Evolutionary conservation across 148 eudicot species (phyloP), one percentile per base, ranked within the genome.

Genomic region (Selenicereus undatus): DNA sequence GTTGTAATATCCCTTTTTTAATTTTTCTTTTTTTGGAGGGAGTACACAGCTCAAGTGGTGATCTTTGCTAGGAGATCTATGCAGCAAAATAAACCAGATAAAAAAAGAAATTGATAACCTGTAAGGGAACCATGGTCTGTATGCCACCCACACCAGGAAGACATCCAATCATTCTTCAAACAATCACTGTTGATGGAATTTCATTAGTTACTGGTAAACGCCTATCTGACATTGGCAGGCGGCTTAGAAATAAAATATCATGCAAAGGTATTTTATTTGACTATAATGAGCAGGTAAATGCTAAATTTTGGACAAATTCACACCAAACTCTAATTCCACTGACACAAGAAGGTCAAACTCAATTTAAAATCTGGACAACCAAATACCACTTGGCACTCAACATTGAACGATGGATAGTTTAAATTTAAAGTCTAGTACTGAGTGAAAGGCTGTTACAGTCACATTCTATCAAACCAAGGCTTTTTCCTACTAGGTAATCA

Each of bases 121-220:
- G 99, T 95, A 27, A 95, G 93, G 77, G 97, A 93, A 82, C 98
- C 99, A 80, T 93, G 99, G 81, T 95, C 99, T 45, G 97, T 95
- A 85, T 95, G 97, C 99, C 99, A 95, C 74, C 99, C 97, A 45
- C 99, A 95, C 99, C 99, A 95, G 78, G 99, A 95, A 74, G 97
- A 92, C 91, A 90, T 89, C 82, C 84, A 76, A 48, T 86, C 83
- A 76, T 89, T 89, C 80, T 85, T 88, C 50, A 75, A 75, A 81
- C 36, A 27, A 73, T 82, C 79, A 79, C 97, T 93, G 91, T 85
- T 77, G 81, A 68, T 29, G 54, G 30, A 74, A 77, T 68, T 79
- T 36, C 26, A 66, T 81, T 68, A 78, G 83, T 26, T 0, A 50
- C 58, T 27, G 13, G 13, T 50, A 75, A 71, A 62, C 24, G 30